Conservation (phyloP, 2,329 filamentous ascomycete species). For the Colletotrichum lupini region DNA sequence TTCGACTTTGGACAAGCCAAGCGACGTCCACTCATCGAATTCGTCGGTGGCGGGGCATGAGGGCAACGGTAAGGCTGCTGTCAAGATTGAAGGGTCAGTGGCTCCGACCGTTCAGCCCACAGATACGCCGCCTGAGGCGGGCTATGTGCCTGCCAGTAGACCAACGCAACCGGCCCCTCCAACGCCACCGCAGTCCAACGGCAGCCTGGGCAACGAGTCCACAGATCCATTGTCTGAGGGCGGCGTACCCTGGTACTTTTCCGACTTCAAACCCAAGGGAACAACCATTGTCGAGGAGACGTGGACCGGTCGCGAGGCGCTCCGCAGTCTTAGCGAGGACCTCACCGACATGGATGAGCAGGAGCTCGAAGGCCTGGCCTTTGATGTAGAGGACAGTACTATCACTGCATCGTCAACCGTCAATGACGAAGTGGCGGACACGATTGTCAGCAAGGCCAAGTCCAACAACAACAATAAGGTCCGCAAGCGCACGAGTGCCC, state of each 20-base stretch:
- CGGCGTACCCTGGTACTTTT: constrained; percentile 89
- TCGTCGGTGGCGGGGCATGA: constrained; percentile 43
- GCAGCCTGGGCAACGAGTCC: constrained; percentile 60
- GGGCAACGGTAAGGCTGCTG: constrained; percentile 37
- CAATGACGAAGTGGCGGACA: constrained; percentile 34
- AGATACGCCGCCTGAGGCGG: constrained; percentile 60
- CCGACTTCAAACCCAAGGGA: constrained; percentile 81
- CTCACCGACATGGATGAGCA: constrained; percentile 94
- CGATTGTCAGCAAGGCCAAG: constrained; percentile 42
- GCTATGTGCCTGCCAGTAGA: constrained; percentile 50
- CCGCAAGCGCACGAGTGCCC: constrained; percentile 46
- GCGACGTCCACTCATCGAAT: constrained; percentile 39
- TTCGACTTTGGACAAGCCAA: constrained; percentile 46
- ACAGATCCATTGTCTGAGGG: constrained; percentile 73
- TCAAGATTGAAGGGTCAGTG: constrained; percentile 41
- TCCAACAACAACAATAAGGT: constrained; percentile 40
- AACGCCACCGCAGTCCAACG: constrained; percentile 75
- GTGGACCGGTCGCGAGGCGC: constrained; percentile 77
- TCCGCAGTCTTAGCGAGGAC: constrained; percentile 80
- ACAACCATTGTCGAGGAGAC: constrained; percentile 83
- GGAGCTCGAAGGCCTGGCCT: constrained; percentile 77
- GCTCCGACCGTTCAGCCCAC: constrained; percentile 44
- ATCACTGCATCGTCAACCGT: constrained; percentile 51
- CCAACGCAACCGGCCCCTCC: constrained; percentile 61
- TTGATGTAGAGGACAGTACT: constrained; percentile 62